Evolutionary conservation across 2,329 filamentous ascomycete genomes (phyloP).

Genomic region (Apiospora aurea): DNA sequence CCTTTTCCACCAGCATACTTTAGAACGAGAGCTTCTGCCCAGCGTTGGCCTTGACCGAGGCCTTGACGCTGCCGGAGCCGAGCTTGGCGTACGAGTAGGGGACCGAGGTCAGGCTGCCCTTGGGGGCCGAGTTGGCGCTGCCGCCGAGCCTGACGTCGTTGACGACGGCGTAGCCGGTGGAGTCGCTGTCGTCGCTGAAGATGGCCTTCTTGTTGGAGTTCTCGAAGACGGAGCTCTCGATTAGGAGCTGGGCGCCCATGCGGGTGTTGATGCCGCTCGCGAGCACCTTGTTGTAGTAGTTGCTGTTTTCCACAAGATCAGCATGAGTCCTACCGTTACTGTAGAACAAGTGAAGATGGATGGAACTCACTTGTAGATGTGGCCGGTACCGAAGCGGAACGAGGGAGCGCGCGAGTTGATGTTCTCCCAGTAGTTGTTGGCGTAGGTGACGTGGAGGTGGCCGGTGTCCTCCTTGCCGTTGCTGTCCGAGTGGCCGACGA

Average conservation of each 20-base stretch:
- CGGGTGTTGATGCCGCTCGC: slow-evolving; percentile 61
- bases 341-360: no score
- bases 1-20: neutral
- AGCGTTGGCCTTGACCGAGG: slow-evolving; percentile 27
- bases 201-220: slow-evolving; percentile 35
- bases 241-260: slow-evolving; percentile 56
- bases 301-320: slow-evolving; percentile 34
- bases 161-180: slow-evolving; percentile 49
- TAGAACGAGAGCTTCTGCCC: slow-evolving; percentile 28
- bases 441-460: slow-evolving; percentile 68
- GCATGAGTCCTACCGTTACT: neutral
- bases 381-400: slow-evolving; percentile 71
- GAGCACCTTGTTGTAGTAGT: slow-evolving; percentile 53
- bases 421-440: slow-evolving; percentile 71
- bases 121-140: slow-evolving; percentile 54
- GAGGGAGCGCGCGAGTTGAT: slow-evolving; percentile 69
- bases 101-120: slow-evolving; percentile 46
- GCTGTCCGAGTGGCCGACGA: slow-evolving; percentile 65
- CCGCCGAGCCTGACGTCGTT: slow-evolving; percentile 53
- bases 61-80: slow-evolving; percentile 29
- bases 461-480: slow-evolving; percentile 66
- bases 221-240: slow-evolving; percentile 53
- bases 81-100: slow-evolving; percentile 29
- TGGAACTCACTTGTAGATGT: slow-evolving; percentile 54
- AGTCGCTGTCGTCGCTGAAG: slow-evolving; percentile 49